Evolutionary conservation across 2,329 filamentous ascomycete species (phyloP), one percentile per base, ranked within the genome.

Genomic region (Albophoma yamanashiensis): DNA sequence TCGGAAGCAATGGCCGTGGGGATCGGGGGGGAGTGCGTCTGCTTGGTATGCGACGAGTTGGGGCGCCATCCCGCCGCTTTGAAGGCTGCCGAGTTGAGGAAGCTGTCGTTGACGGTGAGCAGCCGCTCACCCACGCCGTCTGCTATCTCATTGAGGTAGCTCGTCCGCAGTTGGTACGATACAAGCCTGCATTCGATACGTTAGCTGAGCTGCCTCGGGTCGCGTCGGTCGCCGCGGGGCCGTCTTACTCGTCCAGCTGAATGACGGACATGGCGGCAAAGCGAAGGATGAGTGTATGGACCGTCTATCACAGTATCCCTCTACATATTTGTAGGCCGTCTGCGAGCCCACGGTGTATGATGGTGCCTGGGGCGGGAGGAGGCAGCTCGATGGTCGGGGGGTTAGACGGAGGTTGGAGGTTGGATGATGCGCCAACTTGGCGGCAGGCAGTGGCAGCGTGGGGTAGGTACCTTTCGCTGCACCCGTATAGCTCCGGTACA

Each of bases 91-190:
- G 89, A 89, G 70, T 91, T 92, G 64, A 94, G 79, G 68, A 92
- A 88, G 64, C 82, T 81, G 69, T 91, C 86, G 73, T 93, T 90
- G 62, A 95, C 82, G 45, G 86, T 91, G 70, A 95, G 90, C 47
- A 94, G 81, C 25, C 90, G 87, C 73, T 95, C 91, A 65, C 90
- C 90, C 9, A 94, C 89, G 62, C 90, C 91, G 71, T 95, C 90
- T 65, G 89, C 88, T 65, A 92, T 87, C 64, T 90, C 85, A 65
- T 86, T 86, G 42, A 95, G 84, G 70, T 94, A 94, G 67, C 87
- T 87, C 43, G 88, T 88, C 58, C 90, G 88, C 60, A 95, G 79
- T 73, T 92, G 89, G 76, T 93, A 93, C 60, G 90, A 84, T 53
- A 92, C 88, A 72, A 94, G 86, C 72, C 89, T 92, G 67, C 43